A percentile compares a stretch with the other conserved stretches of the same genome.
phyloP scores from a whole-genome alignment of 495 filamentous ascomycete species.

The Neurospora terricola region DNA sequence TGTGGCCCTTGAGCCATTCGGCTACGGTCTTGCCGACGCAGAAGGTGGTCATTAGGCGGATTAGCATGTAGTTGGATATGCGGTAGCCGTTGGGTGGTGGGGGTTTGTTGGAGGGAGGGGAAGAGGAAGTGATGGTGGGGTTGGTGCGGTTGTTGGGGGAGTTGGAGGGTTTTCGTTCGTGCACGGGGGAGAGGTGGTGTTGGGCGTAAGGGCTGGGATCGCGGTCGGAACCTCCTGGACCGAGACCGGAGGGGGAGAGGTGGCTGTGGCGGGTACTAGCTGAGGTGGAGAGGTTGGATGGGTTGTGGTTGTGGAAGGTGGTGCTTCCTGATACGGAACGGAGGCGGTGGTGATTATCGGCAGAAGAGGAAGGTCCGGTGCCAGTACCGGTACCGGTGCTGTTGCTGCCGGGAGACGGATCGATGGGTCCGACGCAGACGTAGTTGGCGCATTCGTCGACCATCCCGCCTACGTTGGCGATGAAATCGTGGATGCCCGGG shows the following conservation, averaged over 20 bases:
- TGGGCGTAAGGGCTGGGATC: background rate
- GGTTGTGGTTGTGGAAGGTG: background rate
- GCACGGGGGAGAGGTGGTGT: background rate
- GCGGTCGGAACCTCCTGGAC: background rate
- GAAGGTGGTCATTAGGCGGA: conserved; percentile 67
- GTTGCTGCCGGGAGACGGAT: background rate
- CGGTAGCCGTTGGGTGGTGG: conserved; percentile 13
- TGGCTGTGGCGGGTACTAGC: background rate
- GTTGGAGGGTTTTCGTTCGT: background rate
- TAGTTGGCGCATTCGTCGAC: conserved; percentile 82
- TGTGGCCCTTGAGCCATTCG: conserved; percentile 69
- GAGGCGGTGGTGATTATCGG: background rate
- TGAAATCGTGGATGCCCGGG: conserved; percentile 66
- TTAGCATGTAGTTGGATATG: conserved; percentile 43
- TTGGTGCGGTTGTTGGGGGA: background rate
- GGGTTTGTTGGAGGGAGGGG: background rate
- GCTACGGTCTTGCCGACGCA: conserved; percentile 68
- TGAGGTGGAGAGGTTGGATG: background rate
- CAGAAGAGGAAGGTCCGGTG: background rate
- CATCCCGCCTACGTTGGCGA: conserved; percentile 55
- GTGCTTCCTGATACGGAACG: background rate
- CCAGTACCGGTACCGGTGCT: background rate
- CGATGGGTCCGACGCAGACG: conserved; percentile 38
- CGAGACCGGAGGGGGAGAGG: background rate
- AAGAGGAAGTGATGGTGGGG: background rate